A percentile compares a stretch with the other conserved stretches of the same genome.
These are phyloP conservation scores for Singerocomus rubriflavus DNA, from an alignment of 1,284 basidiomycete species.

Conservation along the genomic window DNA sequence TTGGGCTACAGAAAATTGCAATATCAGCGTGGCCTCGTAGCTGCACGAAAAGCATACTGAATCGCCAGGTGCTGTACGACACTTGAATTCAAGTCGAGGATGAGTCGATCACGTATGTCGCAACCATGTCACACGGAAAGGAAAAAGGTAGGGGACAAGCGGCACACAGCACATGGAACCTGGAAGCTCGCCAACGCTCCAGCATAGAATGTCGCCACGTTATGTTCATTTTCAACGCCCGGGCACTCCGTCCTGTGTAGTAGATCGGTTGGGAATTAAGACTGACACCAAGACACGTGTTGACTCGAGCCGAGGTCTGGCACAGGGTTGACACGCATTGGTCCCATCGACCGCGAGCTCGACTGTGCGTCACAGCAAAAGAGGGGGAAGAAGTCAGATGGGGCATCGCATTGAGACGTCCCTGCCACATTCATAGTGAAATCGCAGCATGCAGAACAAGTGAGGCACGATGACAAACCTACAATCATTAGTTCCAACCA, in stretches of 20 bases:
- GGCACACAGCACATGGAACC: slow-evolving; percentile 15
- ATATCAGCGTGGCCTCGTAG: neutral
- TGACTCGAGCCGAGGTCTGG: no score
- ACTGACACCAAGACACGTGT: slow-evolving; percentile 5
- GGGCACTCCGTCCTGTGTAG: slow-evolving; percentile 4
- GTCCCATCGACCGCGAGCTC: slow-evolving; percentile 3
- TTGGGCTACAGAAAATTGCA: neutral
- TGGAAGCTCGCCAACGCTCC: slow-evolving; percentile 5
- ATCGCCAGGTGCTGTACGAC: no score
- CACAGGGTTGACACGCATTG: neutral
- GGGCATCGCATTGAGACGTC: slow-evolving; percentile 18
- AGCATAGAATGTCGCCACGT: slow-evolving; percentile 5
- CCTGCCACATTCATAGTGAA: slow-evolving; percentile 14
- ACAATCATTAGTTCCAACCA: slow-evolving; percentile 6
- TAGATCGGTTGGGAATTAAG: slow-evolving; percentile 1
- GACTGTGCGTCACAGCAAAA: slow-evolving; percentile 15
- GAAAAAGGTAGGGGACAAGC: neutral
- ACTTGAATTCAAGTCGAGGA: no score
- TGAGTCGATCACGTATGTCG: neutral
- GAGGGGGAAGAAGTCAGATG: slow-evolving; percentile 7
- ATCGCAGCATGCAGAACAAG: slow-evolving; percentile 28
- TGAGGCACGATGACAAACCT: slow-evolving; percentile 26
- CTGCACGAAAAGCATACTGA: no score
- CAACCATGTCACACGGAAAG: neutral
- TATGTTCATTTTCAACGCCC: slow-evolving; percentile 1